phyloP scores from a whole-genome alignment of 352 stramenopile genomes.

The Phytophthora pinifolia region DNA sequence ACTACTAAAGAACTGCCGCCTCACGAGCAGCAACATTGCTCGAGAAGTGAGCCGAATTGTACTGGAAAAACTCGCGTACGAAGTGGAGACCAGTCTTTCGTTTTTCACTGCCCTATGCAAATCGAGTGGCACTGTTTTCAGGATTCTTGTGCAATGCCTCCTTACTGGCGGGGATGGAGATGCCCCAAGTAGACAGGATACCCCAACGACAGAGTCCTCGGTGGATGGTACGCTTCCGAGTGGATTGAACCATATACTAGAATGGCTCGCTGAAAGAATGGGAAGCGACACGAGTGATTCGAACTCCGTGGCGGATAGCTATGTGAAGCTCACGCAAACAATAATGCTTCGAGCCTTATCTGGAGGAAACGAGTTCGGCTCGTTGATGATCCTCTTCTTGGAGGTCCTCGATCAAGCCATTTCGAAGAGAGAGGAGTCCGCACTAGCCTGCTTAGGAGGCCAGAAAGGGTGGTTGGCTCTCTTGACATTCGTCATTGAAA shows the following conservation, averaged over 20 bases:
- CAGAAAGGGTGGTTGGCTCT: constrained; percentile 70
- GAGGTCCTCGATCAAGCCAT: constrained; percentile 49
- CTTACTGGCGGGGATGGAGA: neutral
- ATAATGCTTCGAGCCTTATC: constrained; percentile 45
- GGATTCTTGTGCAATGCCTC: constrained; percentile 39
- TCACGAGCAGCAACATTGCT: constrained; percentile 19
- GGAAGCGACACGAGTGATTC: neutral
- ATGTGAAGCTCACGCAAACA: constrained; percentile 43
- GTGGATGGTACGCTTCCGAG: neutral
- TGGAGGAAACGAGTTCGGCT: constrained; percentile 59
- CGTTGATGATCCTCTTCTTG: constrained; percentile 64
- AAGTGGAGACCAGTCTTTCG: constrained; percentile 42
- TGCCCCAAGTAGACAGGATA: neutral
- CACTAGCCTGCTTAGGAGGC: constrained; percentile 20
- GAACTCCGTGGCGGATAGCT: constrained; percentile 28
- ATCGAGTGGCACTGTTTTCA: constrained; percentile 49
- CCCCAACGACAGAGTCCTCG: no score
- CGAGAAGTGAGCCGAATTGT: constrained; percentile 44
- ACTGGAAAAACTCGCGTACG: constrained; percentile 48
- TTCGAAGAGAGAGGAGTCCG: constrained; percentile 1
- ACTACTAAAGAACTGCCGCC: constrained; percentile 49
- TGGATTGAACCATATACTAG: constrained; percentile 9
- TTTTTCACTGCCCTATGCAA: constrained; percentile 60
- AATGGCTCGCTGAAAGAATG: constrained; percentile 20
- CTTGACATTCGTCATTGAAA: constrained; percentile 53